phyloP scores from a whole-genome alignment of 352 stramenopile species.

The Pythium pyrilobum region DNA sequence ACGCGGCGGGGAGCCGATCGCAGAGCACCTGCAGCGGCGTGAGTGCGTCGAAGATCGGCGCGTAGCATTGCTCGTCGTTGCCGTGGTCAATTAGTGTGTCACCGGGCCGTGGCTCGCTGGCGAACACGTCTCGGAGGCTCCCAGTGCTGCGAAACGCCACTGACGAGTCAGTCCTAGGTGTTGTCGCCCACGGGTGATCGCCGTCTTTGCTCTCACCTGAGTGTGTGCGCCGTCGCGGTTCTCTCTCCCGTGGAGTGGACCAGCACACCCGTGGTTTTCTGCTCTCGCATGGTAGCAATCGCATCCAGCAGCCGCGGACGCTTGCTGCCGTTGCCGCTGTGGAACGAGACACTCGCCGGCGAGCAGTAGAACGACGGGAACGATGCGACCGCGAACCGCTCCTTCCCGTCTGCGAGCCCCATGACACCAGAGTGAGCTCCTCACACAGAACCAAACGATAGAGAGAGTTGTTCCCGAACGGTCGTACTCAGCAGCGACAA shows the following conservation, averaged over 20 bases:
- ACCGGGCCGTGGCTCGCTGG: neutral
- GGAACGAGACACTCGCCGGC: constrained; percentile 13
- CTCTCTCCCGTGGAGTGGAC: no score
- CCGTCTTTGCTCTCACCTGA: no score
- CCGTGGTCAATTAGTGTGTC: neutral
- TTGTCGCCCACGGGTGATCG: no score
- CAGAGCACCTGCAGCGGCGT: constrained; percentile 26
- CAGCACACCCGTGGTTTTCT: constrained; percentile 26
- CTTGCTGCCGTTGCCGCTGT: neutral
- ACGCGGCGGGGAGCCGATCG: neutral
- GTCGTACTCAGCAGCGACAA: constrained; percentile 49
- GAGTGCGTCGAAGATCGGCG: neutral
- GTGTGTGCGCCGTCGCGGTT: no score
- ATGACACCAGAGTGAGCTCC: neutral
- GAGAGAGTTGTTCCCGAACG: no score
- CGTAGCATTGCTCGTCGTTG: neutral
- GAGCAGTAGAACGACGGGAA: constrained; percentile 49
- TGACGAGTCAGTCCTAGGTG: neutral
- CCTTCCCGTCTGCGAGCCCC: constrained; percentile 14
- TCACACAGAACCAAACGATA: no score
- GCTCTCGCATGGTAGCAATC: constrained; percentile 28
- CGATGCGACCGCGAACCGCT: constrained; percentile 25
- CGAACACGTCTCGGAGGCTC: constrained; percentile 6
- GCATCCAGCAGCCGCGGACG: constrained; percentile 19
- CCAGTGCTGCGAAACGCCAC: neutral